Conservation (phyloP, 139 green algal species). For the Chlamydomonas sp. region DNA sequence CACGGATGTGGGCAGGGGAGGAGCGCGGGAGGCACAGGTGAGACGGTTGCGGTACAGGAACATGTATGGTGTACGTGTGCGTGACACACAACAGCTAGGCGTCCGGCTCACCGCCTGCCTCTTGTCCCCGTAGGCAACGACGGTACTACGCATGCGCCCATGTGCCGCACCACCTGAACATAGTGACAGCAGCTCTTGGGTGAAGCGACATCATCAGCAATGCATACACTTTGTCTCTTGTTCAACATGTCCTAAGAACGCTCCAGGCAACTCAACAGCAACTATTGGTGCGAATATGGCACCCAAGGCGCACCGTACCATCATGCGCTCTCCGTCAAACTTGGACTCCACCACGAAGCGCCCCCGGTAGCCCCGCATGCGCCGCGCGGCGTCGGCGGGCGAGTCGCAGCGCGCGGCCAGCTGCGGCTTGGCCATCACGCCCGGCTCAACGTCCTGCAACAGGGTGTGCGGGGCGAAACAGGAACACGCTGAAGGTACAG, state of each 20-base stretch:
- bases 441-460: slow-evolving; percentile 50
- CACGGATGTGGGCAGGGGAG: too few relatives aligned
- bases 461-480: not conserved
- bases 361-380: slow-evolving; percentile 42
- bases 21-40: not conserved
- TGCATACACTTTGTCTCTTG: too few relatives aligned
- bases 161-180: not conserved
- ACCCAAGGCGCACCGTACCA: too few relatives aligned
- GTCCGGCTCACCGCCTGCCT: not conserved
- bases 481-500: not conserved
- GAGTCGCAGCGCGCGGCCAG: slow-evolving; percentile 54
- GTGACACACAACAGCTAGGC: too few relatives aligned
- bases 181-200: too few relatives aligned
- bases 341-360: slow-evolving; percentile 85
- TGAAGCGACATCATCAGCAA: too few relatives aligned
- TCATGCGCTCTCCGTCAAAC: slow-evolving; percentile 76
- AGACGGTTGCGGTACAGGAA: not conserved
- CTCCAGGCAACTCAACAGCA: too few relatives aligned
- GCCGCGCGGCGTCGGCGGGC: slow-evolving; percentile 42
- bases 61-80: too few relatives aligned
- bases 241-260: too few relatives aligned
- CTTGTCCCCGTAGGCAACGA: not conserved
- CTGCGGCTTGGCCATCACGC: slow-evolving; percentile 55
- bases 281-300: too few relatives aligned
- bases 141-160: not conserved